These are phyloP conservation scores for Coniferiporia sulphurascens DNA, from an alignment of 1,284 basidiomycete species.

Conservation along the genomic window DNA sequence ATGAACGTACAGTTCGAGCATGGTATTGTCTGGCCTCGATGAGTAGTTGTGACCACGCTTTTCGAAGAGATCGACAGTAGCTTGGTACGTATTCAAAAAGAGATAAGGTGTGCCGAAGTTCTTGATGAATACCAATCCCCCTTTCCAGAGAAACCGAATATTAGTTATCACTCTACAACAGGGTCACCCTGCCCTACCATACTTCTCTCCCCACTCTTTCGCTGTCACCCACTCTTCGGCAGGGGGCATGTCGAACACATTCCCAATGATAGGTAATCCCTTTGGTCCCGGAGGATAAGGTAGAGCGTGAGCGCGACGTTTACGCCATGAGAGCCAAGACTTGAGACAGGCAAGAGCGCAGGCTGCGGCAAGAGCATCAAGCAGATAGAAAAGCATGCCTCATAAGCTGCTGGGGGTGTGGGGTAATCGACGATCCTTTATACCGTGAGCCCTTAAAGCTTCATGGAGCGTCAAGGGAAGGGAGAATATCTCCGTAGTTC, in stretches of 20 bases:
- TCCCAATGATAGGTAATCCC: slow-evolving; percentile 19
- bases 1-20: slow-evolving; percentile 8
- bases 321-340: background rate
- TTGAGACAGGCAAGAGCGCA: background rate
- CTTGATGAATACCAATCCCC: slow-evolving; percentile 22
- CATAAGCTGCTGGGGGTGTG: no score
- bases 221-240: slow-evolving; percentile 16
- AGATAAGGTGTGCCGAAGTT: slow-evolving; percentile 21
- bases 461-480: no score
- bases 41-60: slow-evolving; percentile 24
- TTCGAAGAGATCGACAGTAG: slow-evolving; percentile 23
- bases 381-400: background rate
- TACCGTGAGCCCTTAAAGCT: no score
- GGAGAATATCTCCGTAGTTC: no score
- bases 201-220: slow-evolving; percentile 19
- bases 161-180: background rate
- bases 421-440: no score
- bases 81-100: slow-evolving; percentile 23
- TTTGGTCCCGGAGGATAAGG: slow-evolving; percentile 18
- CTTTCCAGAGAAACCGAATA: slow-evolving; percentile 1
- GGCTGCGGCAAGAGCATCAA: background rate
- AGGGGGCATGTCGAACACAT: slow-evolving; percentile 19
- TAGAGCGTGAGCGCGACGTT: background rate
- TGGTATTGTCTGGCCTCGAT: slow-evolving; percentile 19
- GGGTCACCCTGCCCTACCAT: slow-evolving; percentile 10